phyloP scores from a whole-genome alignment of 257 asterid species.

The Striga asiatica region DNA sequence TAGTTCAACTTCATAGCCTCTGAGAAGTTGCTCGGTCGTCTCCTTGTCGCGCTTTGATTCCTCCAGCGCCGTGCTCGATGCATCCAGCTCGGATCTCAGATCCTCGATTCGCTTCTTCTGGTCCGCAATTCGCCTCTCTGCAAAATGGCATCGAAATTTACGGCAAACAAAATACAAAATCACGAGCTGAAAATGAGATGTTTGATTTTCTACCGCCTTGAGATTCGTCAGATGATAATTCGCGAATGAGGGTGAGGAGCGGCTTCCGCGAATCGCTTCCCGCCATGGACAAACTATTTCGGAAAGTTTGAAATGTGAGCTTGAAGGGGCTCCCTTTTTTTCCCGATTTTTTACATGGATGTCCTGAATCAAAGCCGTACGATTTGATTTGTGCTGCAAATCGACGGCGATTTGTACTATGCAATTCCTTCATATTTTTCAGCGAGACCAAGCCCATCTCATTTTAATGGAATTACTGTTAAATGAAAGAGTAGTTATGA shows the following conservation, averaged over 20 bases:
- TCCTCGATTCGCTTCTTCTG: slow-evolving; percentile 53
- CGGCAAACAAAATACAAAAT: not conserved
- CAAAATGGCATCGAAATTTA: no score
- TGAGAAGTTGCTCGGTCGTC: slow-evolving; percentile 54
- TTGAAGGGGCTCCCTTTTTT: not conserved
- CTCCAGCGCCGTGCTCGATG: slow-evolving; percentile 42
- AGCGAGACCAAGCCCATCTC: no score
- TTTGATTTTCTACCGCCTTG: slow-evolving; percentile 49
- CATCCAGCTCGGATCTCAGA: slow-evolving; percentile 40
- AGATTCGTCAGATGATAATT: slow-evolving; percentile 51
- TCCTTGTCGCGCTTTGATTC: slow-evolving; percentile 54
- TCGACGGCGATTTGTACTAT: no score
- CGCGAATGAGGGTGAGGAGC: slow-evolving; percentile 56
- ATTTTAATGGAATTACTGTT: no score
- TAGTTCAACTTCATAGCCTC: slow-evolving; percentile 63
- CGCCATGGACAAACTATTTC: slow-evolving; percentile 45
- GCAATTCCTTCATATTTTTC: no score
- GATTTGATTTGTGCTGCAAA: no score
- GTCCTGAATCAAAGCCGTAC: not conserved
- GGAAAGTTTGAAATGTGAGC: not conserved
- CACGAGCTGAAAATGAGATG: not conserved
- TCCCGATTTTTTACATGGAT: not conserved
- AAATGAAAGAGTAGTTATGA: no score
- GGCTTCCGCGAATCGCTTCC: slow-evolving; percentile 62
- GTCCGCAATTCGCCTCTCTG: slow-evolving; percentile 49